phyloP scores from a whole-genome alignment of 2,329 filamentous ascomycete genomes.

The Gyromitra esculenta region DNA sequence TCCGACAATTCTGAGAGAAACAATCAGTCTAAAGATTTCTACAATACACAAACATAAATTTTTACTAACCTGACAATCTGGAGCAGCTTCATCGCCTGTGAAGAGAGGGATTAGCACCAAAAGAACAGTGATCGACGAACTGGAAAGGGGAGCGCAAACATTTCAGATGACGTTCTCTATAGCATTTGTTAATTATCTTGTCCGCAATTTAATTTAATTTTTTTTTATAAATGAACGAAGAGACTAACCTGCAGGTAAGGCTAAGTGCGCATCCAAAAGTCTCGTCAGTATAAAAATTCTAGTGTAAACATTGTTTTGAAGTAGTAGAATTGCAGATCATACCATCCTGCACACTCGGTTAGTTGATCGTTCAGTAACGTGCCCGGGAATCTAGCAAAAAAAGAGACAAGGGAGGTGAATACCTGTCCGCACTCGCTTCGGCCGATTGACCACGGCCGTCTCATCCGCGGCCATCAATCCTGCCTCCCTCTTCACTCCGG shows the following conservation, averaged over 20 bases:
- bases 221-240: neutral
- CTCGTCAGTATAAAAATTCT: slow-evolving; percentile 37
- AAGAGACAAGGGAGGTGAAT: slow-evolving; percentile 60
- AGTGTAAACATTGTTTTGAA: slow-evolving; percentile 25
- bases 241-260: slow-evolving; percentile 48
- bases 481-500: slow-evolving; percentile 52
- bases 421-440: slow-evolving; percentile 87
- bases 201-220: neutral
- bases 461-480: slow-evolving; percentile 55
- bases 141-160: slow-evolving; percentile 50
- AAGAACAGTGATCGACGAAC: slow-evolving; percentile 3
- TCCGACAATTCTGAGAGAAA: slow-evolving; percentile 76
- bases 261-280: slow-evolving; percentile 39
- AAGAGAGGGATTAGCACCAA: slow-evolving; percentile 36
- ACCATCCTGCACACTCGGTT: slow-evolving; percentile 43
- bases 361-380: slow-evolving; percentile 49
- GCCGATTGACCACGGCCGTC: slow-evolving; percentile 62
- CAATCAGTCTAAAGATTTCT: slow-evolving; percentile 7
- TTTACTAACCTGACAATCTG: slow-evolving; percentile 56
- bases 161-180: slow-evolving; percentile 57
- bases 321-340: slow-evolving; percentile 37
- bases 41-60: slow-evolving; percentile 5
- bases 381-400: slow-evolving; percentile 16
- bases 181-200: slow-evolving; percentile 33
- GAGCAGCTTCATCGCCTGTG: slow-evolving; percentile 56